Evolutionary conservation across 257 asterid genomes (phyloP), one percentile per base, ranked within the genome.

Genomic region (Solanum chilense): DNA sequence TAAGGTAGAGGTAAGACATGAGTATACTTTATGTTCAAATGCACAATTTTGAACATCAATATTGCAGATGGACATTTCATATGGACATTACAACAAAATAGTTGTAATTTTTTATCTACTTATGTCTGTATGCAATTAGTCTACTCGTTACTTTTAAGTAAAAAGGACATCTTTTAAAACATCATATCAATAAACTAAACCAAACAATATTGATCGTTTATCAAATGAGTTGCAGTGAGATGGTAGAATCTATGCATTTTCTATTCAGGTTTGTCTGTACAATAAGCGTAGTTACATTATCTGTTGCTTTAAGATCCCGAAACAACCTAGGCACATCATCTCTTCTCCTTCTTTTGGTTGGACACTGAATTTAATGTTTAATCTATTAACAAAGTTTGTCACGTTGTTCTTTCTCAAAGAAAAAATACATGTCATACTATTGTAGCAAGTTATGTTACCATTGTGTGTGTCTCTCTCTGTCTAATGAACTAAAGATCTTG

Each of bases 251-350:
- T 31, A 31, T 62, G 96, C 99, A 49, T 97, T 97, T 92, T 93
- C 95, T 95, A 92, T 97, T 93, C 99, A 96, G 98, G 98, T 97
- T 84, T 66, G 85, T 73, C 84, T 47, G 42, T 27, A 16, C 16
- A 78, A 78, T 25, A 15, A 78, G 42, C 66, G 20, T 14, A 25
- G 66, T 78, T 78, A 16, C 84, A 1, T 29, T 25, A 2, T 78
- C 42, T 45, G 42, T 78, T 31, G 42, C 42, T 78, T 78, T 78
- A 39, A 25, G 3, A 78, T 78, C 27, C 8, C 16, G 66, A 78
- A 78, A 78, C 84, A 78, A 27, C 42, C 66, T 27, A 45, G 42
- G 16, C 41, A 18, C 3, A 45, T 37, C 84, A 9, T 25, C 42
- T 15, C 42, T 45, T 45, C 16, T 77, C 83, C 39, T 42, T 45